These are phyloP conservation scores for Ormosia semicastrata DNA, from an alignment of 306 rosid species.

Conservation along the genomic window DNA sequence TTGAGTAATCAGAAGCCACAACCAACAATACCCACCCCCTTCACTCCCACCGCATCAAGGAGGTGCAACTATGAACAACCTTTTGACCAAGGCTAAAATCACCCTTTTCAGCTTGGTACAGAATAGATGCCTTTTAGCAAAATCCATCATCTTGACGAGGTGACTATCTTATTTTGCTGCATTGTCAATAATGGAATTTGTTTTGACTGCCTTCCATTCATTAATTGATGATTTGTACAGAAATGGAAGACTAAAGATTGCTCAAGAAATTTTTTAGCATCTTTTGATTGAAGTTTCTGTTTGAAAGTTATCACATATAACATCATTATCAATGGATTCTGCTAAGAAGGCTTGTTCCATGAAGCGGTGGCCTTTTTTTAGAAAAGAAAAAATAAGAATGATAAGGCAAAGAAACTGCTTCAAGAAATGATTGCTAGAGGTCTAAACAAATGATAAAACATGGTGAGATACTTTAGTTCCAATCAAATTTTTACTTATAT, in stretches of 20 bases:
- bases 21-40: too few species aligned
- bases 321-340: too few species aligned
- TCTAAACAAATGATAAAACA: background rate
- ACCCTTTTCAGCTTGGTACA: too few species aligned
- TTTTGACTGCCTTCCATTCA: background rate
- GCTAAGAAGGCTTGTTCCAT: too few species aligned
- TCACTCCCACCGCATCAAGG: too few species aligned
- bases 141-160: background rate
- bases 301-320: too few species aligned
- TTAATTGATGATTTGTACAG: conserved; percentile 26
- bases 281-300: background rate
- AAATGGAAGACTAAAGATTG: background rate
- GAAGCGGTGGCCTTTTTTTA: too few species aligned
- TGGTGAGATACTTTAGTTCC: background rate
- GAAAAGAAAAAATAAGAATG: background rate
- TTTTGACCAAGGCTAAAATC: too few species aligned
- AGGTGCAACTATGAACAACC: too few species aligned
- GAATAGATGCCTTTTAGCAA: conserved; percentile 9
- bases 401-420: conserved; percentile 1
- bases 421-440: conserved; percentile 19
- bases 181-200: background rate
- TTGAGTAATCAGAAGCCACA: too few species aligned
- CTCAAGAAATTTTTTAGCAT: conserved; percentile 13
- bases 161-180: background rate
- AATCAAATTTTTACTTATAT: background rate